A percentile compares a stretch with the other conserved stretches of the same genome.
Conservation (phyloP, 495 filamentous ascomycete genomes). For the Penicillium turbatum region DNA sequence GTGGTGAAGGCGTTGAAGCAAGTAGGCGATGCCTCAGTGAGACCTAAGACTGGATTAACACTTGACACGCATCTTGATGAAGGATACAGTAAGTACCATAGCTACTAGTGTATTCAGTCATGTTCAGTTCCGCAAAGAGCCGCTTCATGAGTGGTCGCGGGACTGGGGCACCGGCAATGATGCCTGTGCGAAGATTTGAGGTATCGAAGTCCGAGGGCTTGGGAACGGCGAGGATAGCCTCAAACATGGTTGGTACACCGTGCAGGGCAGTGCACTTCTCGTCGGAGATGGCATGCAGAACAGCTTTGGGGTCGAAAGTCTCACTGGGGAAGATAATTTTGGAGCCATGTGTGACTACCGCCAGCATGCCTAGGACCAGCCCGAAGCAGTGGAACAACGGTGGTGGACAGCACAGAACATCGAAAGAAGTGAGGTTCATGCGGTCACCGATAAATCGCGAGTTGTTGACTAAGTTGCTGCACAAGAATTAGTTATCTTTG, state of each 20-base stretch:
- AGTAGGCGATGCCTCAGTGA: constrained; percentile 68
- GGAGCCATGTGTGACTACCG: constrained; percentile 61
- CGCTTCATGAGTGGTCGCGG: constrained; percentile 60
- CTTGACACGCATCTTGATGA: too few relatives aligned
- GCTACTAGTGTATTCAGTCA: constrained; percentile 64
- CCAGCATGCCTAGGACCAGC: constrained; percentile 64
- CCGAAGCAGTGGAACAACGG: constrained; percentile 75
- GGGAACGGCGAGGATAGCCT: constrained; percentile 54
- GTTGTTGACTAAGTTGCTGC: constrained; percentile 66
- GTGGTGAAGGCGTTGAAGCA: constrained; percentile 67
- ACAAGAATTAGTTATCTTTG: constrained; percentile 4
- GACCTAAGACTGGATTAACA: constrained; percentile 26
- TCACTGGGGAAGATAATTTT: constrained; percentile 64
- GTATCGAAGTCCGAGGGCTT: constrained; percentile 45
- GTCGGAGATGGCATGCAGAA: constrained; percentile 54
- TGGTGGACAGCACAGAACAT: constrained; percentile 65
- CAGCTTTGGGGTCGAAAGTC: constrained; percentile 57
- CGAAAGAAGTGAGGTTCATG: constrained; percentile 57
- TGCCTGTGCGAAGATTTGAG: constrained; percentile 56
- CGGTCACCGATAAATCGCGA: constrained; percentile 65
- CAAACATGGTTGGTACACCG: constrained; percentile 72
- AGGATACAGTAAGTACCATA: constrained; percentile 43
- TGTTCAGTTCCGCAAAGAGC: constrained; percentile 55
- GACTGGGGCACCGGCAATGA: constrained; percentile 65
- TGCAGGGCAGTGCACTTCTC: constrained; percentile 67